Evolutionary conservation across 2,329 filamentous ascomycete genomes (phyloP), one percentile per base, ranked within the genome.

Genomic region (Allantophomopsis cytisporea): DNA sequence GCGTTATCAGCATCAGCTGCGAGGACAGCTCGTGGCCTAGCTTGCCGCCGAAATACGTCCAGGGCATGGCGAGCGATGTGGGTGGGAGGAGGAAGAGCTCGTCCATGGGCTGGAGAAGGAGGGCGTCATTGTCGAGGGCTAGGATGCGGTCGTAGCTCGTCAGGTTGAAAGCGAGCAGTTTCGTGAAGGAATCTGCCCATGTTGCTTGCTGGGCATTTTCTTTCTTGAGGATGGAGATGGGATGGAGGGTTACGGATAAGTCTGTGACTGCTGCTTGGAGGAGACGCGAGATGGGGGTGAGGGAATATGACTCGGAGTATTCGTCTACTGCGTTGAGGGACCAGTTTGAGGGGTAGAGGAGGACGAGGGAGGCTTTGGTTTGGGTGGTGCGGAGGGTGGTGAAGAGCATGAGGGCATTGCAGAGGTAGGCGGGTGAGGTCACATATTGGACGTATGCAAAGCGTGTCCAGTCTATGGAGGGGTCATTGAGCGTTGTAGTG

Each of bases 11-110:
- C 54, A 82, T 68, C 32, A 83, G 51, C 32, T 77, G 66, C 2
- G 73, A 75, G 0, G 75, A 74, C 8, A 84, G 62, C 10, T 7
- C 14, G 12, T 63, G 7, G 61, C 62, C 1, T 65, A 60, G 0
- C 70, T 70, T 5, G 71, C 63, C 2, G 75, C 61, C 80, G 80
- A 85, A 54, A 85, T 84, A 7, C 80, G 80, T 28, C 76, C 16
- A 70, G 1, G 80, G 77, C 69, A 84, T 79, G 2, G 79, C 79
- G 4, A 80, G 67, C 1, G 69, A 62, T 1, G 69, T 65, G 1
- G 60, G 54, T 0, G 80, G 81, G 1, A 81, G 62, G 21, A 80
- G 67, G 58, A 86, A 86, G 0, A 85, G 65, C 40, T 84, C 79
- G 48, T 86, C 81, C 64, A 85, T 70, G 17, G 65, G 58, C 43